Evolutionary conservation across 768 basidiomycete species (phyloP).

Genomic region (Hericium coralloides): DNA sequence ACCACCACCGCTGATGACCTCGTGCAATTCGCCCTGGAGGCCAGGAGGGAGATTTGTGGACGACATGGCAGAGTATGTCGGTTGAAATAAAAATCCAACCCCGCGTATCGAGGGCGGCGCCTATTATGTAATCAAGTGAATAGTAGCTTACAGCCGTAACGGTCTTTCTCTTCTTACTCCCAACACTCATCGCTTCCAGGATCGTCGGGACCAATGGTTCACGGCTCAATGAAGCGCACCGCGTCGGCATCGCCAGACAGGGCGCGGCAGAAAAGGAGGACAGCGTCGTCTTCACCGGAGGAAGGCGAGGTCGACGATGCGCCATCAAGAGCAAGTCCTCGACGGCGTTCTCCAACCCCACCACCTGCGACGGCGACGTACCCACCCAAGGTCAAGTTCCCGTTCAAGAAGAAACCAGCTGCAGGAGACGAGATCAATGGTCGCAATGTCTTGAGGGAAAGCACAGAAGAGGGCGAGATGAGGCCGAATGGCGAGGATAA

Average conservation of each 20-base stretch:
- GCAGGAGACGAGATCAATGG: not conserved
- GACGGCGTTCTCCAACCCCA: constrained; percentile 12
- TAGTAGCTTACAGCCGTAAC: too few relatives aligned
- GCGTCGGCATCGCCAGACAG: constrained; percentile 45
- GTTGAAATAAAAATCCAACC: too few relatives aligned
- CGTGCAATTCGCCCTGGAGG: constrained; percentile 23
- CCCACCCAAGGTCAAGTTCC: constrained; percentile 53
- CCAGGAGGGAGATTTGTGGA: constrained; percentile 32
- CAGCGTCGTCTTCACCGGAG: constrained; percentile 56
- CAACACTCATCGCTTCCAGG: not conserved
- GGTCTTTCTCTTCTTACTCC: not conserved
- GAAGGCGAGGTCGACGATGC: constrained; percentile 77
- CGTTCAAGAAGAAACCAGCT: constrained; percentile 50
- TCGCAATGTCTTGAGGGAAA: not conserved
- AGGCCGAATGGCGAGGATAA: not conserved
- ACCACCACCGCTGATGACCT: constrained; percentile 31
- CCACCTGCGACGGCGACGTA: constrained; percentile 22
- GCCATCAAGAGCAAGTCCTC: constrained; percentile 13
- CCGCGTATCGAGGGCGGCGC: too few relatives aligned
- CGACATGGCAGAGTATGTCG: not conserved
- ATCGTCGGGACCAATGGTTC: constrained; percentile 3
- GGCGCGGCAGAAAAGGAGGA: constrained; percentile 45
- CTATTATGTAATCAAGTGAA: too few relatives aligned
- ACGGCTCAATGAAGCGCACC: constrained; percentile 38
- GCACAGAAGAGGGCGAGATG: not conserved